Base-by-base conservation (phyloP, 805 yeast species). In the Hanseniaspora mollemarum region DNA sequence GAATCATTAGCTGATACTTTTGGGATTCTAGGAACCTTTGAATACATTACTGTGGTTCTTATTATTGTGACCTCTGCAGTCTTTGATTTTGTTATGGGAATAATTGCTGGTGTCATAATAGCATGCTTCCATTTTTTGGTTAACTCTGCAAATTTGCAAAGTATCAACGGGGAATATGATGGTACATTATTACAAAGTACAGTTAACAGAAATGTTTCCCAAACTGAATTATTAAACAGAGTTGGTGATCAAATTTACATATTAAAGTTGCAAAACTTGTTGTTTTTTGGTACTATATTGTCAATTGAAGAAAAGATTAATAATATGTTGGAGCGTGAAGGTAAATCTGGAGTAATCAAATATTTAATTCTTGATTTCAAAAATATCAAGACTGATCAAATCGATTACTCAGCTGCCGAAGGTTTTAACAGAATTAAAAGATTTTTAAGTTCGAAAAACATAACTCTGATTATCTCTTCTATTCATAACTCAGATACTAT, bases 111-210 rank as follows among this genome's bases (percentile, higher is more conserved):
- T 44, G 83, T 90, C 24, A 69, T 92, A 32, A 71, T 92, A 51
- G 97, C 98, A 0, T 88, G 96, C 63, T 75, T 90, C 59, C 83
- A 92, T n/a, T 92, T 88, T 68, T 86, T 92, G n/a, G 82, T 88
- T 43, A 94, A 85, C 56, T 92, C 94, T 19, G 87, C 95, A 1
- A 76, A 86, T 38, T 74, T 80, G 41, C 86, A 92, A 28, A 87
- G 90, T 15, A 78, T 92, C 19, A 75, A 78, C 54, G 90, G 88
- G 4, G 76, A 83, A 19, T 87, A 81, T 62, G 81, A 92, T 8
- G 97, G 98, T 5, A 80, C 75, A 19, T 83, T 84, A 33, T 96
- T 95, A 0, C 73, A 94, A 54, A 87, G 96, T 3, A 87, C 96
- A 0, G 96, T 92, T 4, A 75, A 86, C 57, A 76, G 98, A 60